A percentile compares a stretch with the other conserved stretches of the same genome.
Evolutionary conservation across 169 alveolate species (phyloP).

Genomic region (Plasmodium billcollinsi): DNA sequence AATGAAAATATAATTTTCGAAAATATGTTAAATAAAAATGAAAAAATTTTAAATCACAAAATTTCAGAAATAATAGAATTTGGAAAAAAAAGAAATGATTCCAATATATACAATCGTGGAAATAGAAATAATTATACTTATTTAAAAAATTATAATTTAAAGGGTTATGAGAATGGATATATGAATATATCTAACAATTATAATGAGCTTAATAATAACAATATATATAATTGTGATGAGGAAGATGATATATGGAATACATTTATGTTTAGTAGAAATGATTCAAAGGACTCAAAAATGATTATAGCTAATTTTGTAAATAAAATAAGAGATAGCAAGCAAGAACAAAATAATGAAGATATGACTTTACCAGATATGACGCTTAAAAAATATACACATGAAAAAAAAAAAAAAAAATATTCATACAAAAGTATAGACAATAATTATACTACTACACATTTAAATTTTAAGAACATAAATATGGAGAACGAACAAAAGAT

Average conservation of each 20-base stretch:
- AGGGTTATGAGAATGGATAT: too few species aligned
- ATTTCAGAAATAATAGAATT: background rate
- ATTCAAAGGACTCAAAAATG: conserved; percentile 12
- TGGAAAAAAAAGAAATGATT: background rate
- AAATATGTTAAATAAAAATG: too few species aligned
- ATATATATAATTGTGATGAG: background rate
- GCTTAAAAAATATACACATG: background rate
- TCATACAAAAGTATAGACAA: background rate
- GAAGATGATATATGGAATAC: background rate
- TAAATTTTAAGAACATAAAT: background rate
- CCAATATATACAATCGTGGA: too few species aligned
- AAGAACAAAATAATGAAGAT: background rate
- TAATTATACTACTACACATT: background rate
- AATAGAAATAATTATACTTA: too few species aligned
- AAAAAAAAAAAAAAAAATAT: conserved; percentile 11
- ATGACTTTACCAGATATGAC: too few species aligned
- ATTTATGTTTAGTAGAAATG: background rate
- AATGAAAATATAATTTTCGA: too few species aligned
- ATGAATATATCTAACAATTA: too few species aligned
- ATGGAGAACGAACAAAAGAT: background rate
- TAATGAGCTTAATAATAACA: background rate
- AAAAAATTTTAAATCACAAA: too few species aligned
- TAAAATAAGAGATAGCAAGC: background rate
- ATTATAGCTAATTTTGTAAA: conserved; percentile 26
- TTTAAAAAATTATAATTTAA: too few species aligned